A percentile compares a stretch with the other conserved stretches of the same genome.
Evolutionary conservation across 2,329 filamentous ascomycete genomes (phyloP).

Genomic region (Colletotrichum navitas): DNA sequence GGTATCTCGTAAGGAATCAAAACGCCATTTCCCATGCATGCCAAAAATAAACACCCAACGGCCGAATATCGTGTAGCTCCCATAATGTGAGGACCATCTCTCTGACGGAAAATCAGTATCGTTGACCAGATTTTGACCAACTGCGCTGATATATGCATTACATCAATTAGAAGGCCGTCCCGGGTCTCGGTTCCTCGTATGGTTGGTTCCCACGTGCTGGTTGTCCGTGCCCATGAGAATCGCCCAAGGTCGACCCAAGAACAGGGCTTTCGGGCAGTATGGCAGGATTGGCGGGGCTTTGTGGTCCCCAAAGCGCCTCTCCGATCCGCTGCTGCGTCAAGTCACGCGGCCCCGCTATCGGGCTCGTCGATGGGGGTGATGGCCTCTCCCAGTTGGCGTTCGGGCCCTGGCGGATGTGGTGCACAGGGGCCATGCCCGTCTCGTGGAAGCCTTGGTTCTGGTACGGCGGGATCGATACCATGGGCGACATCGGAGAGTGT

Average conservation of each 20-base stretch:
- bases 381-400: constrained; percentile 30
- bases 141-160: no score
- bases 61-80: neutral
- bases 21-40: constrained; percentile 40
- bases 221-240: neutral
- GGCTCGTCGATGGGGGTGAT: constrained; percentile 34
- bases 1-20: constrained; percentile 39
- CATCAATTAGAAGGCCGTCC: neutral
- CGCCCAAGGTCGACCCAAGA: neutral
- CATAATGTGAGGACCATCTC: neutral
- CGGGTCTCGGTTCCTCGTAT: neutral
- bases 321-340: constrained; percentile 50
- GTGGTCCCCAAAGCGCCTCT: constrained; percentile 51
- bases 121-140: neutral
- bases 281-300: constrained; percentile 9
- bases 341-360: constrained; percentile 43
- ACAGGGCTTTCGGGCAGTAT: constrained; percentile 31
- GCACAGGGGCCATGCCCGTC: constrained; percentile 19
- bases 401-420: constrained; percentile 4
- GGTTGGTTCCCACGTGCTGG: neutral
- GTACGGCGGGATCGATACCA: constrained; percentile 29
- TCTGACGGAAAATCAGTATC: neutral
- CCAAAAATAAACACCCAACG: neutral
- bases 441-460: constrained; percentile 30
- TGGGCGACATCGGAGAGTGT: constrained; percentile 28